Evolutionary conservation across 345 rosid species (phyloP).

Genomic region (Cardamine resedifolia): DNA sequence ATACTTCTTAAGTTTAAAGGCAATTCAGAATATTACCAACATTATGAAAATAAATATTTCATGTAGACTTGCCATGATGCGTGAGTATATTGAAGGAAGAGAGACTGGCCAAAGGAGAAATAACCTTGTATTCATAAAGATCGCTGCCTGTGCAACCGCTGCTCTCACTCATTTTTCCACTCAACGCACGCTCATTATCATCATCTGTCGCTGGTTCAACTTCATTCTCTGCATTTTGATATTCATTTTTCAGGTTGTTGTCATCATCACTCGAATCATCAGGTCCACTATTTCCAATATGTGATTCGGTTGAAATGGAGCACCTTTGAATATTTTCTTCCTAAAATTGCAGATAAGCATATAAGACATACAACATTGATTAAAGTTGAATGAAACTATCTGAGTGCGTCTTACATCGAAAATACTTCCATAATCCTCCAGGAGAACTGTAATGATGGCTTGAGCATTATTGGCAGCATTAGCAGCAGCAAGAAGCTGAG

Average conservation of each 20-base stretch:
- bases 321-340: constrained; percentile 94
- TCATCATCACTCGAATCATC: constrained; percentile 94
- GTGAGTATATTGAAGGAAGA: constrained; percentile 18
- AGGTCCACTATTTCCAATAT: constrained; percentile 81
- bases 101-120: constrained; percentile 30
- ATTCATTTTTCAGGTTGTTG: constrained; percentile 72
- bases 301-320: constrained; percentile 90
- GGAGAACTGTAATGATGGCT: constrained; percentile 72
- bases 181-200: constrained; percentile 64
- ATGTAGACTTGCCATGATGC: constrained; percentile 14
- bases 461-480: constrained; percentile 98
- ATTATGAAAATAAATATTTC: constrained; percentile 3
- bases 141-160: constrained; percentile 82
- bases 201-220: constrained; percentile 80
- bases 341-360: constrained; percentile 48
- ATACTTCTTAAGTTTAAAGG: constrained; percentile 1
- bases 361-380: constrained; percentile 8
- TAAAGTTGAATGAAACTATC: constrained; percentile 2
- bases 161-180: constrained; percentile 95
- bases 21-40: background rate
- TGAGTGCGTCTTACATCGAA: constrained; percentile 72
- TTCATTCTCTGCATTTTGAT: constrained; percentile 89
- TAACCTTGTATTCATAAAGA: constrained; percentile 89
- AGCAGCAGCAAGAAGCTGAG: constrained; percentile 99
- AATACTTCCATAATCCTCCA: constrained; percentile 85